Evolutionary conservation across 306 rosid species (phyloP), one percentile per base, ranked within the genome.

Genomic region (Prosopis cineraria): DNA sequence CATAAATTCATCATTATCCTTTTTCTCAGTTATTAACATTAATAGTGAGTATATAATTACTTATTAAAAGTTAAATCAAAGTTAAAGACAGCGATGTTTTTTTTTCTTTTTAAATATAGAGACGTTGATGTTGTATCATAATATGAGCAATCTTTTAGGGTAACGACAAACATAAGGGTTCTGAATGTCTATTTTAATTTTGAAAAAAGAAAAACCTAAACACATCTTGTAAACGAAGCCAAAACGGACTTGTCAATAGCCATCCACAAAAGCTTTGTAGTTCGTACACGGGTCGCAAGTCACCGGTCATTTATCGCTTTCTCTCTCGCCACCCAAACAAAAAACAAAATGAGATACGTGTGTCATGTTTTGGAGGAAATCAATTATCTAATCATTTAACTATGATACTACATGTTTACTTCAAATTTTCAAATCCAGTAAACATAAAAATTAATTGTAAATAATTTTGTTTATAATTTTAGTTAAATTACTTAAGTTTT

Each of bases 201-300:
- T 9, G 25, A 24, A 24, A 24, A 24, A 14, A 0, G 48, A 6
- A 10, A 13, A 62, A 62, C 50, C 0, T 0, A 0, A 0, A 44
- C 47, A 16, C 77, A 45, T 20, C 41, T 69, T 33, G 71, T 41
- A 34, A 65, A 60, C 82, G 75, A 81, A 77, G 85, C 89, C 81
- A 82, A 83, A 83, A 68, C 84, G 84, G 88, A 77, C 70, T 52
- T 84, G 85, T 83, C 89, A 70, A 77, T 82, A 69, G 82, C 82
- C 74, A 81, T 83, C 78, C 50, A 71, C 62, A 72, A 74, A 64
- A 68, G 70, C 67, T 48, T 66, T 76, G 72, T n/a, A n/a, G n/a
- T n/a, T n/a, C n/a, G n/a, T 13, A 79, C 82, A 33, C 44, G 81
- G 25, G 75, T 70, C n/a, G 69, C 64, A 74, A 82, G 79, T 75